Conservation (phyloP, 495 filamentous ascomycete species). For the Pyrenopolyporus hunteri region DNA sequence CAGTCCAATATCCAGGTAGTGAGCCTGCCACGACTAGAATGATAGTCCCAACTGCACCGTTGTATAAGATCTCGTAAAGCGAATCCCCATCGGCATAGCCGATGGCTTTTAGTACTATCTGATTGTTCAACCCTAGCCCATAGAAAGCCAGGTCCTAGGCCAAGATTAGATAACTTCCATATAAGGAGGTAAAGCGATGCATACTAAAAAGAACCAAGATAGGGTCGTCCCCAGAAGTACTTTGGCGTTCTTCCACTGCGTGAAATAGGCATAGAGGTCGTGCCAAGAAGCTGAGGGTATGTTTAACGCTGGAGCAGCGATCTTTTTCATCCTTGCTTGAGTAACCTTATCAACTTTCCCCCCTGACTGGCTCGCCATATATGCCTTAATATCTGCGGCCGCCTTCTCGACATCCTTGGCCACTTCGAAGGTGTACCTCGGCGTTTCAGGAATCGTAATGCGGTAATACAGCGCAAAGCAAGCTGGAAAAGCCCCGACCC, state of each 20-base stretch:
- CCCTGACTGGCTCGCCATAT: conserved; percentile 61
- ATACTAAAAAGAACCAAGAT: conserved; percentile 78
- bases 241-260: conserved; percentile 74
- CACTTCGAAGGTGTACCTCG: conserved; percentile 82
- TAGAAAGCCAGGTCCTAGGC: conserved; percentile 69
- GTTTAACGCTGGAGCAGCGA: conserved; percentile 51
- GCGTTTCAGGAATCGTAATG: conserved; percentile 81
- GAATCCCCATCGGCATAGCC: conserved; percentile 64
- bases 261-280: conserved; percentile 69
- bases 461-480: conserved; percentile 82
- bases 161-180: conserved; percentile 4
- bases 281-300: conserved; percentile 68
- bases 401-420: conserved; percentile 75
- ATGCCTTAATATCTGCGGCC: conserved; percentile 69
- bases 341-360: conserved; percentile 51
- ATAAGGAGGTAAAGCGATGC: conserved; percentile 39
- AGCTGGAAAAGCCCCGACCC: conserved; percentile 77
- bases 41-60: conserved; percentile 75
- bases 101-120: conserved; percentile 69
- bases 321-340: conserved; percentile 43
- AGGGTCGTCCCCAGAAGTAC: conserved; percentile 77
- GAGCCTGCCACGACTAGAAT: conserved; percentile 78
- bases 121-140: conserved; percentile 79
- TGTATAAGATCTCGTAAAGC: conserved; percentile 69
- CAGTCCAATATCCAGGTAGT: conserved; percentile 81